Evolutionary conservation across 352 stramenopile species (phyloP), one percentile per base, ranked within the genome.

Genomic region (Globisporangium lucens): DNA sequence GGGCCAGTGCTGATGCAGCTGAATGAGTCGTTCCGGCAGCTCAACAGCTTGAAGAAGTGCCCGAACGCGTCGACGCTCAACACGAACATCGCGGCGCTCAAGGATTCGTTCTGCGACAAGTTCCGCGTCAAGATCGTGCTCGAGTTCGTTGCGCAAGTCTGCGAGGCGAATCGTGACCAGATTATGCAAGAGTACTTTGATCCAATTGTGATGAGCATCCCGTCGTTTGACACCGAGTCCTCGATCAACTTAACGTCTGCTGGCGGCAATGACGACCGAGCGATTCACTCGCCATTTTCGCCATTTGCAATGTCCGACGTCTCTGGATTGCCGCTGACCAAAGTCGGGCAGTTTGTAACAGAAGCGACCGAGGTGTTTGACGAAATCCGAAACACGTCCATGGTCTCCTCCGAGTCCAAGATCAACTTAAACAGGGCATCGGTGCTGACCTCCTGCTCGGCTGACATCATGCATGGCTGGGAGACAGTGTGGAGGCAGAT

Each of bases 161-260:
- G 67, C 58, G 53, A 78, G 53, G 73, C 68, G 38, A 64, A 68
- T 9, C 68, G 63, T 35, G 77, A 82, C 22, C 58, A 78, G 56
- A 72, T 91, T n/a, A 76, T 86, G 65, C 68, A 69, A 24, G 75
- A 86, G 29, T 93, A 93, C 67, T 93, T 91, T 75, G 82, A 91
- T 58, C 63, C 73, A 0, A 52, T 83, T 4, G 70, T 87, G 41
- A 59, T 61, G 15, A 71, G 65, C 17, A 60, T 85, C 41, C 80
- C 83, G 20, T 88, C 75, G 29, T 62, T 77, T 3, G 41, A 38
- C 4, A 74, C 71, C 0, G 73, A 76, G 33, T 68, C 74, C 0
- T 61, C 65, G 0, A 43, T 76, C 4, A 68, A 69, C 27, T 20
- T 77, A 3, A 53, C 62, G 2, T 33, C 68, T 1, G 60, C 68